Conservation (phyloP, 1,284 basidiomycete genomes). For the Fomes fomentarius region DNA sequence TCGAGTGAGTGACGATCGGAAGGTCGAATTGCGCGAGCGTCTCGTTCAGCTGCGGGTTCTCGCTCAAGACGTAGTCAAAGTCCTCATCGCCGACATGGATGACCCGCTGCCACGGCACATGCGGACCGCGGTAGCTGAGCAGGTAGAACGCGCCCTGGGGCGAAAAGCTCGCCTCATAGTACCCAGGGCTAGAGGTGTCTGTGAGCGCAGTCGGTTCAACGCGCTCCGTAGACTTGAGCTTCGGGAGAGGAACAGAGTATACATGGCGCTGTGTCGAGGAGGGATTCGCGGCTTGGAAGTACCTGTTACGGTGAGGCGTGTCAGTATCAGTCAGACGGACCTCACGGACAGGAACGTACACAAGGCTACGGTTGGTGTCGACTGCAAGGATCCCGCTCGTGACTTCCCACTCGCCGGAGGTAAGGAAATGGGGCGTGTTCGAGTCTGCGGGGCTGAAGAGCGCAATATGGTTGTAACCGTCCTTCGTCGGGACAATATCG, state of each 20-base stretch:
- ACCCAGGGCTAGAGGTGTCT: constrained; percentile 62
- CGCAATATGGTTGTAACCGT: constrained; percentile 90
- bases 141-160: constrained; percentile 86
- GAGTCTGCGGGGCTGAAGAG: constrained; percentile 80
- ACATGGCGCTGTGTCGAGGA: constrained; percentile 84
- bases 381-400: constrained; percentile 74
- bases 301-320: constrained; percentile 61
- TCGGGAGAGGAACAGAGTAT: constrained; percentile 74
- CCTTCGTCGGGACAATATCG: constrained; percentile 79
- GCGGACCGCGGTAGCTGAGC: constrained; percentile 80
- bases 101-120: constrained; percentile 86
- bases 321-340: too few relatives aligned
- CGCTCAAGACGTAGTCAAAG: constrained; percentile 67
- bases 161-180: constrained; percentile 77
- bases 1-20: constrained; percentile 71
- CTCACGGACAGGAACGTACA: constrained; percentile 63
- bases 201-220: constrained; percentile 64
- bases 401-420: constrained; percentile 90
- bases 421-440: constrained; percentile 78
- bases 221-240: constrained; percentile 32
- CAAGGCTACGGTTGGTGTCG: constrained; percentile 65
- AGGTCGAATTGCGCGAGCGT: constrained; percentile 75
- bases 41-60: constrained; percentile 74
- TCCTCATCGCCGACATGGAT: constrained; percentile 64
- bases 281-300: constrained; percentile 87